A percentile compares a stretch with the other conserved stretches of the same genome.
Evolutionary conservation across 225 moss, liverwort and hornwort species (phyloP).

Genomic region (Physcomitrium patens): DNA sequence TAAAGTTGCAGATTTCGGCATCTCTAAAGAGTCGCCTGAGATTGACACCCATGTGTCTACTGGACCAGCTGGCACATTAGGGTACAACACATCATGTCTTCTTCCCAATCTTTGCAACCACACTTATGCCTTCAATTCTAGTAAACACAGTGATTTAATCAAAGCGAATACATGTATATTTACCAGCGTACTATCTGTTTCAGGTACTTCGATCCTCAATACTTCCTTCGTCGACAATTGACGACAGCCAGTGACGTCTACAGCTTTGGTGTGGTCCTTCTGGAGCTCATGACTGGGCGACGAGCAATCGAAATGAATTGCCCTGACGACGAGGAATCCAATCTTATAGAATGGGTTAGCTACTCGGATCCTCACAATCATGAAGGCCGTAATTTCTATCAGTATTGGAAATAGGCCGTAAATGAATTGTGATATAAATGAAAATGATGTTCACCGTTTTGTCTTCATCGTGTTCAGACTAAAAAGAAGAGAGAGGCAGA

Average conservation of each 20-base stretch:
- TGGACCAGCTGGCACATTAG: conserved; percentile 52
- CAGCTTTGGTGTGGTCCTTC: conserved; percentile 52
- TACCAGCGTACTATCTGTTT: neutral
- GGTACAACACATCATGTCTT: conserved; percentile 26
- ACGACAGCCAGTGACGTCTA: conserved; percentile 67
- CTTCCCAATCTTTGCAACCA: neutral
- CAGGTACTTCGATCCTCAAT: conserved; percentile 66
- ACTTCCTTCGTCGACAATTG: conserved; percentile 55
- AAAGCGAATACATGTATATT: no score
- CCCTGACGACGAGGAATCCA: conserved; percentile 47
- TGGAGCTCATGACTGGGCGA: conserved; percentile 54
- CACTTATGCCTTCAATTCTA: neutral
- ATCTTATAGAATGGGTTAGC: conserved; percentile 54
- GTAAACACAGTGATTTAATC: no score
- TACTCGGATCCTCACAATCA: neutral
- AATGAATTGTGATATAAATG: neutral
- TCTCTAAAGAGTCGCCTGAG: conserved; percentile 57
- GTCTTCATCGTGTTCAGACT: conserved; percentile 27
- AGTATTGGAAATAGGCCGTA: no score
- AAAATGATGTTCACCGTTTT: neutral
- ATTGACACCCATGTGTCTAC: conserved; percentile 56
- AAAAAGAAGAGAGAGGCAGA: conserved; percentile 36
- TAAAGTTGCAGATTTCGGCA: conserved; percentile 79
- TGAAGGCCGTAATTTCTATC: no score
- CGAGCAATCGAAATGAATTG: conserved; percentile 43